A percentile compares a stretch with the other conserved stretches of the same genome.
Conservation (phyloP, 2,329 filamentous ascomycete genomes). For the Colletotrichum musicola region DNA sequence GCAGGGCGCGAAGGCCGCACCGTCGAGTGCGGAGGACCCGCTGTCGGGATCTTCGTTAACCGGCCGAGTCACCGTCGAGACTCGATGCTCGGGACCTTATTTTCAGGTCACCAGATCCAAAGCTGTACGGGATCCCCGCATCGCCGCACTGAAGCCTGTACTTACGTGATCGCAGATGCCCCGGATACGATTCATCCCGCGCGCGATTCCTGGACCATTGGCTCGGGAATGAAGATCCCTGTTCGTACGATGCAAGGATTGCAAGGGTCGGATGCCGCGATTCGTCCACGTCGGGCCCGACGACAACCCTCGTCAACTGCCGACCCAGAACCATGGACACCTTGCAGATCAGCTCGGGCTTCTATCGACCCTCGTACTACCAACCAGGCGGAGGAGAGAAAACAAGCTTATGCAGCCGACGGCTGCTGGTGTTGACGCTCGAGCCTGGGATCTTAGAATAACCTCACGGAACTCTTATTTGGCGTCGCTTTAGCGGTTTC, state of each 20-base stretch:
- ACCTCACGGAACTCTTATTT: not conserved
- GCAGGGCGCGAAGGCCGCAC: not conserved
- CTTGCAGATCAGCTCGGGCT: conserved; percentile 16
- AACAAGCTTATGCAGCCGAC: not conserved
- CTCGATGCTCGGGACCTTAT: not conserved
- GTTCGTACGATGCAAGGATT: not conserved
- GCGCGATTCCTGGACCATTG: conserved; percentile 4
- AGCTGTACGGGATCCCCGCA: conserved; percentile 4
- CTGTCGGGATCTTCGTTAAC: not conserved
- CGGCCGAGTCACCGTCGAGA: not conserved
- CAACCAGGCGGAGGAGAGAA: not conserved
- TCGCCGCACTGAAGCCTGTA: not conserved
- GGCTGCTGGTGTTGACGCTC: conserved; percentile 18
- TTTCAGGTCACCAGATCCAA: not conserved
- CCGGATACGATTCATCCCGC: not conserved
- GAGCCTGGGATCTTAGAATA: conserved; percentile 30
- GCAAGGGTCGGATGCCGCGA: not conserved
- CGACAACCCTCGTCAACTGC: not conserved
- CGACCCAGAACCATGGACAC: conserved; percentile 10
- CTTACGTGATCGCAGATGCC: conserved; percentile 7
- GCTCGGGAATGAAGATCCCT: conserved; percentile 10
- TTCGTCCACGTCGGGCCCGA: not conserved
- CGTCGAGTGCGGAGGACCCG: not conserved
- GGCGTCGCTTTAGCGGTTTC: not conserved
- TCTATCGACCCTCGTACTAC: conserved; percentile 10